phyloP scores from a whole-genome alignment of 2,329 filamentous ascomycete species.

The Akanthomyces muscarius region DNA sequence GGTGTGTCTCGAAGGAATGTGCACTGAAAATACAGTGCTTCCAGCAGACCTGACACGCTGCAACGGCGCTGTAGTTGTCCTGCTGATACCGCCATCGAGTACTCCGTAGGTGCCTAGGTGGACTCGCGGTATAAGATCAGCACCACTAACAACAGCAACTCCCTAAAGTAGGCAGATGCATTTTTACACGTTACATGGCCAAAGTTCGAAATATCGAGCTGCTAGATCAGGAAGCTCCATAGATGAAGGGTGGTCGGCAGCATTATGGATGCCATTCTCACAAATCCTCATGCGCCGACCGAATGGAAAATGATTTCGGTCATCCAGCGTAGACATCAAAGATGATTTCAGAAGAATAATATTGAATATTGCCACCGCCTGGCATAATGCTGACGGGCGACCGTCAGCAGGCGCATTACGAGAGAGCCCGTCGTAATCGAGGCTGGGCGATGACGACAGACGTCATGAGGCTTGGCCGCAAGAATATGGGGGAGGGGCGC shows the following conservation, averaged over 20 bases:
- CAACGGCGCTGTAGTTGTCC: neutral
- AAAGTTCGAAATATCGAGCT: neutral
- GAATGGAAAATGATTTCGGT: no score
- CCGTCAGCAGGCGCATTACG: slow-evolving; percentile 12
- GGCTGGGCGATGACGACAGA: slow-evolving; percentile 17
- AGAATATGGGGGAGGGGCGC: slow-evolving; percentile 3
- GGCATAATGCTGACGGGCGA: neutral
- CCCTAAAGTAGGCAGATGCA: neutral
- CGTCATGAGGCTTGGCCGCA: slow-evolving; percentile 11
- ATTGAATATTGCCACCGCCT: neutral
- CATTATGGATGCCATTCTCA: neutral
- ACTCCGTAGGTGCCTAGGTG: no score
- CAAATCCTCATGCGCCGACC: no score
- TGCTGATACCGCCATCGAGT: neutral
- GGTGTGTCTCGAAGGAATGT: neutral
- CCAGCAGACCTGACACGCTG: neutral
- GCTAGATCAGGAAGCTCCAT: slow-evolving; percentile 9
- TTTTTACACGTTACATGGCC: slow-evolving; percentile 3
- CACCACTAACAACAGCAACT: neutral
- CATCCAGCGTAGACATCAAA: no score
- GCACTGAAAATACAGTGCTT: neutral
- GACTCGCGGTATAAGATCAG: slow-evolving; percentile 1
- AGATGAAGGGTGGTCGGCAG: neutral
- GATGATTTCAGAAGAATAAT: neutral
- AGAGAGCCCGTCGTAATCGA: slow-evolving; percentile 1